Evolutionary conservation across 1,139 yeast genomes (phyloP), one percentile per base, ranked within the genome.

Genomic region (Kurtzmaniella natalensis): DNA sequence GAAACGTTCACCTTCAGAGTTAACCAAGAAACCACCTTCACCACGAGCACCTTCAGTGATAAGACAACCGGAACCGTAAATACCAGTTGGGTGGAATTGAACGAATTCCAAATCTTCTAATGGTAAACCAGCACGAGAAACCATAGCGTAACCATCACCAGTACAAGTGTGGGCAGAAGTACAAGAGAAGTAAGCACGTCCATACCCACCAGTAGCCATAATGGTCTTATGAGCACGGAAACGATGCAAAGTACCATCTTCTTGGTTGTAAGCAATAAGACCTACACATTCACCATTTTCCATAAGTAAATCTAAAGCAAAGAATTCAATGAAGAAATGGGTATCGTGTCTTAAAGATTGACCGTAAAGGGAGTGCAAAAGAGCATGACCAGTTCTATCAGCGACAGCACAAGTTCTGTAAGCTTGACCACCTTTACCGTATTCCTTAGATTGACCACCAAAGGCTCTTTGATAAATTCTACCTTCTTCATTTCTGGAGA

Each of bases 41-140:
- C 98, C 98, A 74, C 98, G 85, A 47, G 96, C 95, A 69, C 98
- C 98, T 69, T 92, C 98, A 42, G 98, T 92, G 60, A 92, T 92
- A 70, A 92, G 72, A 73, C 97, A 92, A 45, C 98, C 98, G 32
- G 97, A 88, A 41, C 98, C 98, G 64, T 92, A 92, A 62, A 92
- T 92, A 76, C 98, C 98, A 26, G 97, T 88, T 43, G 98, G 98
- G 67, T 92, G 98, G 89, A 92, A 92, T 70, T 92, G 98, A 43
- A 92, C 92, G 57, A 92, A 92, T 70, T 92, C 98, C 69, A 89
- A 72, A 70, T 92, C 98, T 71, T 92, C 96, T 57, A 89, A 75
- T 38, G 98, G 98, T 63, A 89, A 79, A 42, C 98, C 98, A 38
- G 98, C 98, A 69, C 98, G 82, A 36, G 96, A 71, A 43, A 87